Conservation (phyloP, 441 rosid species). For the Kokia cookei region DNA sequence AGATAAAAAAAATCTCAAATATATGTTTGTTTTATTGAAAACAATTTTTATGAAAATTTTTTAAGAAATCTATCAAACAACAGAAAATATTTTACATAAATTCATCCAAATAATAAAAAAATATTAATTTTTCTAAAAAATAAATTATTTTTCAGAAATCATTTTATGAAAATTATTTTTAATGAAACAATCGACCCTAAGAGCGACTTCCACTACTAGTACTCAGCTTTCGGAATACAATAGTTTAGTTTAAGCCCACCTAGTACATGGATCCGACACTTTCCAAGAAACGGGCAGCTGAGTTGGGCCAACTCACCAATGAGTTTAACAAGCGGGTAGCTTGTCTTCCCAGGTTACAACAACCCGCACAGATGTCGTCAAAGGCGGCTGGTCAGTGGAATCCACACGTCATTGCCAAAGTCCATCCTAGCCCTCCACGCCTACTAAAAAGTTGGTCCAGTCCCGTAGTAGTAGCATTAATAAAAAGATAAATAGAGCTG, state of each 20-base stretch:
- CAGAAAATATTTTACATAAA: too few species aligned
- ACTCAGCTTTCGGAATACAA: background rate
- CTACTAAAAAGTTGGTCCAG: background rate
- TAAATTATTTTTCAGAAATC: too few species aligned
- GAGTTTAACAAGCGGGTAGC: background rate
- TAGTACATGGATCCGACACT: background rate
- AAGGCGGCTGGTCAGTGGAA: background rate
- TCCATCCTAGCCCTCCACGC: background rate
- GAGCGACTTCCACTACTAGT: background rate
- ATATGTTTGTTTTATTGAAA: too few species aligned
- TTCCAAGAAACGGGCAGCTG: background rate
- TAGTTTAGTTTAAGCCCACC: background rate
- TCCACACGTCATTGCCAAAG: background rate
- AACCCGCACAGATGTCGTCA: background rate
- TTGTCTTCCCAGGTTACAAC: background rate
- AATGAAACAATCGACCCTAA: too few species aligned
- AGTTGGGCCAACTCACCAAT: background rate
- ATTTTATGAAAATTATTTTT: too few species aligned
- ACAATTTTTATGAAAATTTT: too few species aligned
- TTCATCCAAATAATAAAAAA: too few species aligned
- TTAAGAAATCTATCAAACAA: too few species aligned
- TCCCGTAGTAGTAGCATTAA: too few species aligned
- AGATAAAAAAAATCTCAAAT: too few species aligned
- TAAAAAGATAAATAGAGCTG: too few species aligned
- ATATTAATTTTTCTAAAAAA: too few species aligned